Base-by-base conservation (phyloP, 257 asterid species). In the Solanum raphanifolium region DNA sequence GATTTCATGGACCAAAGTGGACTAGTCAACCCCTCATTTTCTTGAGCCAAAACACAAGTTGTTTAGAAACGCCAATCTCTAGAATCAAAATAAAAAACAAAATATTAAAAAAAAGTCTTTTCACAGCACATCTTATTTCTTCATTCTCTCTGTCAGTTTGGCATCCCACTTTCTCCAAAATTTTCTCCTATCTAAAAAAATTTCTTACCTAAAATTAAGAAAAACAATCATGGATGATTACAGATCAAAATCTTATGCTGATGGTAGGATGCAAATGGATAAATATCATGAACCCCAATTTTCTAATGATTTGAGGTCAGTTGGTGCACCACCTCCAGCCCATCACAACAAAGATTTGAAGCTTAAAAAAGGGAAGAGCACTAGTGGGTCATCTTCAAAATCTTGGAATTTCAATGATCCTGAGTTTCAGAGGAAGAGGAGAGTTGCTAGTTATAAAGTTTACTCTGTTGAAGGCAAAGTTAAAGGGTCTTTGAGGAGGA, bases 391-490 rank as follows among this genome's bases (percentile, higher is more conserved):
- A 55, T 52, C 65, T 46, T 85, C 92, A 6, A 88, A 88, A 25
- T 87, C 93, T 0, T 95, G 98, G 96, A 89, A 91, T 5, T 89
- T 91, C 7, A 93, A 87, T 58, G 99, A 96, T 90, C 94, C 99
- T 0, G 99, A 95, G 89, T 91, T 95, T 38, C 98, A 94, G 93
- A 95, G 99, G 94, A 95, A 93, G 93, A 96, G 89, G 74, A 94
- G 99, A 81, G 98, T 96, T 36, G 98, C 98, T 29, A 90, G 96
- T 90, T 96, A 96, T 90, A 95, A 94, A 92, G 98, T 90, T n/a
- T 96, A 96, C 91, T 90, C 98, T 79, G 96, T 92, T 31, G 98
- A 96, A 88, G 99, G 96, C 15, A 94, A 93, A 87, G 95, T 96
- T 90, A 96, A 95, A 89, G 98, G 95, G 9, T 93, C 98, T 36